Evolutionary conservation across 768 basidiomycete species (phyloP), one percentile per base, ranked within the genome.

Genomic region (Hericium alpestre): DNA sequence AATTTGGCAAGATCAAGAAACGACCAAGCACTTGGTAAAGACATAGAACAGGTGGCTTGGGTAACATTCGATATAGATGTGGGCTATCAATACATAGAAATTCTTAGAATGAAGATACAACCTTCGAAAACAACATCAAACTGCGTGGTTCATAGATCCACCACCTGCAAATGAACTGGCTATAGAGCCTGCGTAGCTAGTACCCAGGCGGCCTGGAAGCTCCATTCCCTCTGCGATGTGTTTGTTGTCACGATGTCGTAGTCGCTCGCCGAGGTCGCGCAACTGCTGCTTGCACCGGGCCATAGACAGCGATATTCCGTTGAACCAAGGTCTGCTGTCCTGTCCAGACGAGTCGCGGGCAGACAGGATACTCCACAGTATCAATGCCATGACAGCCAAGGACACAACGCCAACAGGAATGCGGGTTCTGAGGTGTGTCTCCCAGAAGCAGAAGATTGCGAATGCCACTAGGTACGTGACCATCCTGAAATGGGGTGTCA

Each of bases 381-480:
- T 46, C n/a, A 46, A 20, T 8, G n/a, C 20, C 9, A 20, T 20
- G n/a, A 46, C 20, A 10, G 43, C 43, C 4, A n/a, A 9, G 16
- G 43, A 46, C 8, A 46, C 43, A 15, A 58, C 20, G 16, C 27
- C 23, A 13, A 60, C 48, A 18, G 27, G 49, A 18, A 53, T 37
- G 16, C 51, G 54, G 43, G 59, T 62, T 16, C 43, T 8, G 1
- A 16, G 16, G 20, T 56, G 52, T 40, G 61, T 55, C 11, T 54
- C 49, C 1, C 6, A 16, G 56, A 56, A 60, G 37, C 56, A 60
- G 4, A 63, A 20, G 1, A 58, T 15, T 32, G 61, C 37, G 32
- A 63, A 20, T 6, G 57, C 57, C 12, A 58, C 37, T 27, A 55
- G 43, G 38, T 61, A 63, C 2, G 37, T 55, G 55, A 48, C 38